Percentiles rank a stretch among this genome's conserved stretches.
These are phyloP conservation scores for Pistacia atlantica DNA, from an alignment of 345 rosid genomes.

Conservation along the genomic window DNA sequence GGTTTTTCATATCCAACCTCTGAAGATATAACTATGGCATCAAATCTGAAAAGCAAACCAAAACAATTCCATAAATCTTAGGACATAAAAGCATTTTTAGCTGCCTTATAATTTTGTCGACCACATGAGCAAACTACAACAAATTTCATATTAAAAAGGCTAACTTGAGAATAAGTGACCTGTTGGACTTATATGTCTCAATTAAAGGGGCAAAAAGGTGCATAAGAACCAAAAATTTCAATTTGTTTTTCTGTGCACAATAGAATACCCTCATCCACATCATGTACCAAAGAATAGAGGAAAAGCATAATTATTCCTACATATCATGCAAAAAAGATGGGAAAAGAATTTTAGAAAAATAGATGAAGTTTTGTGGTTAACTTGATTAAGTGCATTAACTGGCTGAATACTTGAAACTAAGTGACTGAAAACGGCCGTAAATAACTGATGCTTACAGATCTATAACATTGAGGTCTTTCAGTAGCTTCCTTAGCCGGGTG, in stretches of 20 bases:
- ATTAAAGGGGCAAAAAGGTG: not conserved
- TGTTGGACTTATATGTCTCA: constrained; percentile 7
- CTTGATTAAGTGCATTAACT: not conserved
- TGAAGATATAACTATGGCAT: constrained; percentile 77
- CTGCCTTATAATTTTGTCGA: not conserved
- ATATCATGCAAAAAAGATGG: not conserved
- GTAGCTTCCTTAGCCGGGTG: constrained; percentile 70
- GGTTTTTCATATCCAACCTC: constrained; percentile 91
- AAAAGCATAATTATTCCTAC: not conserved
- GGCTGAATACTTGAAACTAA: not conserved
- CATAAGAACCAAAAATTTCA: not conserved
- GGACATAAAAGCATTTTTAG: not conserved
- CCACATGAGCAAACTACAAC: not conserved
- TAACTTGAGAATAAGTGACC: not conserved
- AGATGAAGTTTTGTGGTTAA: not conserved
- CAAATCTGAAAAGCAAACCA: constrained; percentile 53
- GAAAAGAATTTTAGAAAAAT: too few relatives aligned
- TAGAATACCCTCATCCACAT: constrained; percentile 5
- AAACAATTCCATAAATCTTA: not conserved
- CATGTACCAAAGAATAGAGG: constrained; percentile 12
- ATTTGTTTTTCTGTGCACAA: constrained; percentile 7
- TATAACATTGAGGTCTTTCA: constrained; percentile 75
- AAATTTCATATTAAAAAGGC: not conserved
- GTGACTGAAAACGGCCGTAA: not conserved
- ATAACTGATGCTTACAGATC: constrained; percentile 61